Evolutionary conservation across 805 yeast genomes (phyloP), one percentile per base, ranked within the genome.

Genomic region (Zygosaccharomyces gambellarensis): DNA sequence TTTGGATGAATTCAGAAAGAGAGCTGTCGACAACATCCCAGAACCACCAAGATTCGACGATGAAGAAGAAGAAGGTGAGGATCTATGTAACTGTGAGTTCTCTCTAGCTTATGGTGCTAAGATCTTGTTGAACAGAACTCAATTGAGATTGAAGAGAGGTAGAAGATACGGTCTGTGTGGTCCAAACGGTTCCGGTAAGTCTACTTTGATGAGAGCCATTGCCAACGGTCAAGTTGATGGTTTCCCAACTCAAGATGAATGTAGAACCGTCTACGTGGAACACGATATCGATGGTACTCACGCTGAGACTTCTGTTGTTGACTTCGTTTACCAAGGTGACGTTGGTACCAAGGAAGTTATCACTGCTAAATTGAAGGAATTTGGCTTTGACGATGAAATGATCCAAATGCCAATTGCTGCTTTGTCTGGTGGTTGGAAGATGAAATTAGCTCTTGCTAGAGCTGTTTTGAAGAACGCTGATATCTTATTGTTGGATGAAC

Each of bases 401-500:
- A 83, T 86, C 69, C 71, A 69, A 58, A 87, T 86, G 95, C 95
- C 97, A 70, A 92, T 92, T 74, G 83, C 89, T 71, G 87, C 97
- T 59, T 82, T 94, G 66, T 94, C 99, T 71, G 99, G 99, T 85
- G 99, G 99, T 84, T 92, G 99, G 99, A 94, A 94, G 85, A 92
- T 92, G 99, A 94, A 94, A 80, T 84, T 92, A 75, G 98, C 98
- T 72, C 83, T 92, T 70, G 98, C 99, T 67, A 89, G 97, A 80
- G 99, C 99, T 71, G 97, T 92, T 70, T 84, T 92, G 78, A 88
- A 87, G 83, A 90, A 90, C 78, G 98, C 99, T 70, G 96, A 88
- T 77, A 94, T 92, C 72, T 81, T 92, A 76, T 81, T 92, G 77
- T 85, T 92, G 75, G 99, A 92, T 82, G 99, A 92, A 83, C 99